Conservation (phyloP, 768 basidiomycete species). For the Lentinula sp. region DNA sequence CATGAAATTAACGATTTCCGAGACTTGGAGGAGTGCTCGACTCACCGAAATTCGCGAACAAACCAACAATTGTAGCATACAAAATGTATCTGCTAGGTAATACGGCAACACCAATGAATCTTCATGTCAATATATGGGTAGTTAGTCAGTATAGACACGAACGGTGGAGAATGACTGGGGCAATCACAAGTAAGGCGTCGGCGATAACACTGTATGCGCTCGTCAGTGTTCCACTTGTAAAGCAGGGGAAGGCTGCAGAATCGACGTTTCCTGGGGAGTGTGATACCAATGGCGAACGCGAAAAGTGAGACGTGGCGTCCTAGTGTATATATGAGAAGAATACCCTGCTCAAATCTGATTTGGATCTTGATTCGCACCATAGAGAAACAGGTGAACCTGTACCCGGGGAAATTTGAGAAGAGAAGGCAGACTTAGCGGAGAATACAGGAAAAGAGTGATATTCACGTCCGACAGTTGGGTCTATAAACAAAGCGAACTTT, state of each 20-base stretch:
- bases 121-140: no score
- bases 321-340: neutral
- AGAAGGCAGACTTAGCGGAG: no score
- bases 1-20: neutral
- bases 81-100: neutral
- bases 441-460: no score
- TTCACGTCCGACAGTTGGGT: no score
- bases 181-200: neutral
- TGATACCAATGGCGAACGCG: neutral
- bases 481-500: no score
- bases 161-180: neutral
- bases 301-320: neutral
- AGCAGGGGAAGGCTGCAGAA: no score
- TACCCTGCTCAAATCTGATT: no score
- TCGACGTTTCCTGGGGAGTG: neutral
- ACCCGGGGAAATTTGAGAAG: no score
- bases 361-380: no score
- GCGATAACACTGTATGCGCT: neutral
- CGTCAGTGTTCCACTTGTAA: no score
- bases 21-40: no score
- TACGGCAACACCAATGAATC: neutral
- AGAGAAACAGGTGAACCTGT: no score
- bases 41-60: neutral
- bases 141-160: neutral
- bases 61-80: neutral